Evolutionary conservation across 1,284 basidiomycete genomes (phyloP).

Genomic region (Agroathelia rolfsii): DNA sequence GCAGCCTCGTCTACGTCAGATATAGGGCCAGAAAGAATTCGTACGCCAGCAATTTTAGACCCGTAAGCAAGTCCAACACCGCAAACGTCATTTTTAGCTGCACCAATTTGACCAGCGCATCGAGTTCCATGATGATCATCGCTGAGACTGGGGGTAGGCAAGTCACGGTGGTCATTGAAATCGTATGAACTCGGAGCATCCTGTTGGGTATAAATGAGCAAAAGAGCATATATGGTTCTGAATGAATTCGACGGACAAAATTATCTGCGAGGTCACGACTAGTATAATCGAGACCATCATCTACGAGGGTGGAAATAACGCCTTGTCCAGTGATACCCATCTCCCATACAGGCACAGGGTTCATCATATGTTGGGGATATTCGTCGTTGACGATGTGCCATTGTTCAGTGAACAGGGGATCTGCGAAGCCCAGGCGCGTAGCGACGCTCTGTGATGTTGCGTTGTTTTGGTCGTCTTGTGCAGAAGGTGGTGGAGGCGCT

Average conservation of each 20-base stretch:
- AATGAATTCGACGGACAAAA: slow-evolving; percentile 70
- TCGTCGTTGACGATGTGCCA: slow-evolving; percentile 89
- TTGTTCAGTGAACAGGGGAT: slow-evolving; percentile 82
- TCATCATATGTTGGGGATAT: slow-evolving; percentile 73
- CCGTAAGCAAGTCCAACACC: slow-evolving; percentile 93
- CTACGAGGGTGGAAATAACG: slow-evolving; percentile 83
- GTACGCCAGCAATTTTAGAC: slow-evolving; percentile 86
- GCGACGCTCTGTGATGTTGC: slow-evolving; percentile 43
- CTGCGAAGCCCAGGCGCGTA: slow-evolving; percentile 63
- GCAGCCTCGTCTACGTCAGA: slow-evolving; percentile 95
- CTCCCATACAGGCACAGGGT: slow-evolving; percentile 78
- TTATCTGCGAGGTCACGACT: slow-evolving; percentile 84
- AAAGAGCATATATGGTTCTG: slow-evolving; percentile 4
- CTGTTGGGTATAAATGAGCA: slow-evolving; percentile 30
- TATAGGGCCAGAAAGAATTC: slow-evolving; percentile 95
- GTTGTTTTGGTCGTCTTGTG: no score
- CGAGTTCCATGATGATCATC: slow-evolving; percentile 98
- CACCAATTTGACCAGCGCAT: slow-evolving; percentile 97
- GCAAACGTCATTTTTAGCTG: slow-evolving; percentile 90
- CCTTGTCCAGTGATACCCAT: slow-evolving; percentile 82
- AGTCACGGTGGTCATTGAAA: slow-evolving; percentile 87
- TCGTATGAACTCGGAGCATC: slow-evolving; percentile 89
- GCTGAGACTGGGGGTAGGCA: slow-evolving; percentile 80
- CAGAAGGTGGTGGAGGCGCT: slow-evolving; percentile 44
- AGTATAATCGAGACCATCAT: slow-evolving; percentile 92